Conservation (phyloP, 352 stramenopile genomes). For the Elongisporangium undulatum region DNA sequence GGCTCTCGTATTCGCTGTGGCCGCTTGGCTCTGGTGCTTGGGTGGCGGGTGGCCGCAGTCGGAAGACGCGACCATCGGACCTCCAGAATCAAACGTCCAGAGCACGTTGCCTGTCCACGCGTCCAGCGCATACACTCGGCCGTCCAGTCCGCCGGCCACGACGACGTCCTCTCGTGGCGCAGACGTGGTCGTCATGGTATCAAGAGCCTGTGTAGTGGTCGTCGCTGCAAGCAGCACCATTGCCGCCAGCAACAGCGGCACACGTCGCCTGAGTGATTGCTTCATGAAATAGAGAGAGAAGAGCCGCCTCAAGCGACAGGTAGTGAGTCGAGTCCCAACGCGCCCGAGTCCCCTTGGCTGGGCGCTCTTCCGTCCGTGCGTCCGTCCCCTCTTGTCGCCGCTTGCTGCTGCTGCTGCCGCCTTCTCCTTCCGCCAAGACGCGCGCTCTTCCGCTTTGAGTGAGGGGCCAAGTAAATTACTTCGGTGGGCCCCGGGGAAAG, state of each 20-base stretch:
- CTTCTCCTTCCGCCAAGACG: background rate
- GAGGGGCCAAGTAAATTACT: background rate
- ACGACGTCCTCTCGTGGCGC: conserved; percentile 36
- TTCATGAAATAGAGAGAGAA: background rate
- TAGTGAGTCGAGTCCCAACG: background rate
- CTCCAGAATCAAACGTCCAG: conserved; percentile 81
- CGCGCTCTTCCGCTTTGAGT: background rate
- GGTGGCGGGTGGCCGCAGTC: conserved; percentile 19
- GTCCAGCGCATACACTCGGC: conserved; percentile 69
- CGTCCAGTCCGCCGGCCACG: conserved; percentile 68
- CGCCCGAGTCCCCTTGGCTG: background rate
- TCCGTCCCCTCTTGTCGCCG: background rate
- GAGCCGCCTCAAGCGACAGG: background rate
- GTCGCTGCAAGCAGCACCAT: background rate
- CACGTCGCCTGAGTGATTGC: background rate
- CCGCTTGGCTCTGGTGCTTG: background rate
- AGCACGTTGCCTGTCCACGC: conserved; percentile 76
- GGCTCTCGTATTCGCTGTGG: conserved; percentile 8
- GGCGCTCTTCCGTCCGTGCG: background rate
- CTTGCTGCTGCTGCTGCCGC: background rate
- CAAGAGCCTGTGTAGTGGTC: background rate
- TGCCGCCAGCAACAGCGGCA: background rate
- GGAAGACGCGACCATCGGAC: conserved; percentile 74
- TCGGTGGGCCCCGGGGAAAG: background rate
- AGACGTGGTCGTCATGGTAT: conserved; percentile 15